phyloP scores from a whole-genome alignment of 2,329 filamentous ascomycete genomes.

The Penicillium nordicum region DNA sequence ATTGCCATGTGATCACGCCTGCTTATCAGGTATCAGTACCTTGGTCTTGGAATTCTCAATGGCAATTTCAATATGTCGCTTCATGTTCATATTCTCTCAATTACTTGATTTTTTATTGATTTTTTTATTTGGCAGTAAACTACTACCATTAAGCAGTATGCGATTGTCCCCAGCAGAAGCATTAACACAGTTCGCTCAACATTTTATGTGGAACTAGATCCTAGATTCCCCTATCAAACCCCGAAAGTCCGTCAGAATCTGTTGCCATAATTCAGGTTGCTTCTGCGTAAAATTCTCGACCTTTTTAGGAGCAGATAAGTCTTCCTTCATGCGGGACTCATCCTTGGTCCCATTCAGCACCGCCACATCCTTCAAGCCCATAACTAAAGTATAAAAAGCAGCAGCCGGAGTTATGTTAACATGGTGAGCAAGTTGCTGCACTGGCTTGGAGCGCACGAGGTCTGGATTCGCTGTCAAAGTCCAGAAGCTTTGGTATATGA shows the following conservation, averaged over 20 bases:
- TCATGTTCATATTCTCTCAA: neutral
- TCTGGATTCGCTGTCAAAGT: conserved; percentile 58
- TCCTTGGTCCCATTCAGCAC: conserved; percentile 59
- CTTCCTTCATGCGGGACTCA: conserved; percentile 50
- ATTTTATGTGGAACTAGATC: neutral
- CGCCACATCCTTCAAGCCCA: conserved; percentile 49
- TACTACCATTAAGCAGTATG: neutral
- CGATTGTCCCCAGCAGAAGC: neutral
- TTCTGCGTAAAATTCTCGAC: conserved; percentile 45
- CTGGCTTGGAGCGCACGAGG: conserved; percentile 48
- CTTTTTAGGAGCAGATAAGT: conserved; percentile 46
- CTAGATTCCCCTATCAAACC: conserved; percentile 31
- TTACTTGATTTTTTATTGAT: no score
- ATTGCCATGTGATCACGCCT: neutral
- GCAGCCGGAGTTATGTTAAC: conserved; percentile 44
- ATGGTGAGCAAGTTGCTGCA: conserved; percentile 49
- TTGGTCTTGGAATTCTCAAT: neutral
- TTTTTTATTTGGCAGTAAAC: neutral
- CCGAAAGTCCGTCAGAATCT: conserved; percentile 50
- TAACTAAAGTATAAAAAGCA: conserved; percentile 56
- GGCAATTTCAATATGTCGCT: neutral
- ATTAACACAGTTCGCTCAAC: neutral
- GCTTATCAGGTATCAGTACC: neutral
- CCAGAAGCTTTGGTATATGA: conserved; percentile 61
- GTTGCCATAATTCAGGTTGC: conserved; percentile 51